phyloP scores from a whole-genome alignment of 139 green algal species.

The Chara braunii region DNA sequence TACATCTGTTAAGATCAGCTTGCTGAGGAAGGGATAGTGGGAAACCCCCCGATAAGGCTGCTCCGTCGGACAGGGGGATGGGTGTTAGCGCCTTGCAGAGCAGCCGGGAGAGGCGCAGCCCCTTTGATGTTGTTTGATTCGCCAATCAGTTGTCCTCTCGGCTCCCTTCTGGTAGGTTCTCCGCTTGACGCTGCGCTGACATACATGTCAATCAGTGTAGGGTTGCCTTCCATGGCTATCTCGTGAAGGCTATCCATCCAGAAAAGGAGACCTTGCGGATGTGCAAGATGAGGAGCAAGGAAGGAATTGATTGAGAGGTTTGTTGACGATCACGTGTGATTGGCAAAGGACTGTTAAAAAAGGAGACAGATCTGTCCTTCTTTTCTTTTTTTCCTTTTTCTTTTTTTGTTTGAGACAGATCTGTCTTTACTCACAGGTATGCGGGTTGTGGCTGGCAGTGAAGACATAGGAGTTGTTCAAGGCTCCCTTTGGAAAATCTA shows the following conservation, averaged over 20 bases:
- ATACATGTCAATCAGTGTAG: slow-evolving; percentile 70
- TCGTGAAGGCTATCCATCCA: slow-evolving; percentile 19
- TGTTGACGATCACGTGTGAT: slow-evolving; percentile 52
- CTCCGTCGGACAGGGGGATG: too few relatives aligned
- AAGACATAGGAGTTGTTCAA: slow-evolving; percentile 20
- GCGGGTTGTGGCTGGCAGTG: slow-evolving; percentile 19
- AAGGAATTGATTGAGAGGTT: too few relatives aligned
- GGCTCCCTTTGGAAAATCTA: slow-evolving; percentile 37
- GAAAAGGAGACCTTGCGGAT: too few relatives aligned
- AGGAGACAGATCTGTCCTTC: slow-evolving; percentile 75
- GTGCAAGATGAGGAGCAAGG: too few relatives aligned
- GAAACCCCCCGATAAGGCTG: too few relatives aligned
- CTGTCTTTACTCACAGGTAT: slow-evolving; percentile 64
- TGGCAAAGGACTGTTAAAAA: slow-evolving; percentile 82
- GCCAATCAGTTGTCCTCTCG: slow-evolving; percentile 63
- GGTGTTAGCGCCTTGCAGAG: too few relatives aligned
- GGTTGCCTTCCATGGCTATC: slow-evolving; percentile 74
- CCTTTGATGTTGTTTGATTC: too few relatives aligned
- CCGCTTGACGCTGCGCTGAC: slow-evolving; percentile 72
- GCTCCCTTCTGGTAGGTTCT: slow-evolving; percentile 75
- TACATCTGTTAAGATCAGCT: too few relatives aligned
- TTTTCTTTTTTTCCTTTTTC: too few relatives aligned
- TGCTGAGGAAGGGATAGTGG: too few relatives aligned
- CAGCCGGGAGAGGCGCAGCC: too few relatives aligned
- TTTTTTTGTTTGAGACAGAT: too few relatives aligned